Evolutionary conservation across 345 rosid genomes (phyloP).

Genomic region (Linum usitatissimum): DNA sequence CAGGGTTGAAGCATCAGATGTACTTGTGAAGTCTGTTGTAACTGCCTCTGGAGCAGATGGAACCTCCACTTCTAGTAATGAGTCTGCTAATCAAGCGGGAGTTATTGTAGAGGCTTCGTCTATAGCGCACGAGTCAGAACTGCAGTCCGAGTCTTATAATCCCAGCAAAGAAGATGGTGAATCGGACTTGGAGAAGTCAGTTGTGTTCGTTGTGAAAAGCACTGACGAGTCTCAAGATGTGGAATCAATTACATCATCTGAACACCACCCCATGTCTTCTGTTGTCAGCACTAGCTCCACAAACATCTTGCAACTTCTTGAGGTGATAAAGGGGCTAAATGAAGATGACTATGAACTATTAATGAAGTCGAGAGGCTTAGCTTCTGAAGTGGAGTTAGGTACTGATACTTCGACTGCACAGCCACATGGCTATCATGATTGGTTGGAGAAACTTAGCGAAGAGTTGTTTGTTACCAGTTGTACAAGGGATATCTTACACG

Average conservation of each 20-base stretch:
- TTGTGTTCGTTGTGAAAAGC: slow-evolving; percentile 23
- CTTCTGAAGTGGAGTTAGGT: slow-evolving; percentile 22
- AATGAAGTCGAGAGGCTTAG: slow-evolving; percentile 33
- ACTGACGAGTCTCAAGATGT: slow-evolving; percentile 27
- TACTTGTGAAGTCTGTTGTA: slow-evolving; percentile 13
- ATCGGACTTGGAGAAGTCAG: slow-evolving; percentile 16
- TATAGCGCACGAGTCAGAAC: slow-evolving; percentile 18
- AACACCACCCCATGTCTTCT: slow-evolving; percentile 15
- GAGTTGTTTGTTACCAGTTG: slow-evolving; percentile 42
- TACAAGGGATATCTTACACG: slow-evolving; percentile 39
- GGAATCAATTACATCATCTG: slow-evolving; percentile 18
- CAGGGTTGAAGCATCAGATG: slow-evolving; percentile 19
- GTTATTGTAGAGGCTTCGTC: slow-evolving; percentile 15
- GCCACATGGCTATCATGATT: slow-evolving; percentile 14
- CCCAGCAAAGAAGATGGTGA: slow-evolving; percentile 1
- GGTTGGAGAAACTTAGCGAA: slow-evolving; percentile 44
- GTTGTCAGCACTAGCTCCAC: slow-evolving; percentile 22
- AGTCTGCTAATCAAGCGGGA: slow-evolving; percentile 11
- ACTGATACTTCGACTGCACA: slow-evolving; percentile 10
- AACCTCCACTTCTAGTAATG: slow-evolving; percentile 11
- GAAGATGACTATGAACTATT: slow-evolving; percentile 43
- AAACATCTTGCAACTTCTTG: slow-evolving; percentile 37
- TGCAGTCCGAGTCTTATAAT: slow-evolving; percentile 12
- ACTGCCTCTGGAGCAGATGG: slow-evolving; percentile 22
- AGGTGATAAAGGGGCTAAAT: slow-evolving; percentile 37